phyloP scores from a whole-genome alignment of 192 early-diverging fungal species.

The Coemansia sp. region DNA sequence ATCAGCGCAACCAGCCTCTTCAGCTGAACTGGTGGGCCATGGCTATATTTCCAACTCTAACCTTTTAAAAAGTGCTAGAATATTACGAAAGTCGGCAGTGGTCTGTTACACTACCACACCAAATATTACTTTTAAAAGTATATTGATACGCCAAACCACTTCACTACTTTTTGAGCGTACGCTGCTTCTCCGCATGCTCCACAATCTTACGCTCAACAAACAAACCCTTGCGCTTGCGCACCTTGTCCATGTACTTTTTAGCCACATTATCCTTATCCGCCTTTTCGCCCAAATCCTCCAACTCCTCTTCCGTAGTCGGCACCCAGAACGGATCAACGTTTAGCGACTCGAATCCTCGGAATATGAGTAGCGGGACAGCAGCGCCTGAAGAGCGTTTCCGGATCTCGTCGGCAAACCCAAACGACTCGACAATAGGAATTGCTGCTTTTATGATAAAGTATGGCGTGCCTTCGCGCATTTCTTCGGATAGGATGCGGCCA shows the following conservation, averaged over 20 bases:
- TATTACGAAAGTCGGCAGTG: no score
- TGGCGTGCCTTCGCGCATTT: slow-evolving; percentile 96
- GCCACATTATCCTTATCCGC: slow-evolving; percentile 95
- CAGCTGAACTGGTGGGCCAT: no score
- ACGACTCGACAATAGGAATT: slow-evolving; percentile 94
- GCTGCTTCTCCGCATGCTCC: slow-evolving; percentile 82
- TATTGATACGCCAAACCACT: no score
- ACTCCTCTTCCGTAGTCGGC: slow-evolving; percentile 84
- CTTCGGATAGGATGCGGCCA: slow-evolving; percentile 92
- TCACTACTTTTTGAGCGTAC: slow-evolving; percentile 62
- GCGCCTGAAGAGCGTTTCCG: slow-evolving; percentile 94
- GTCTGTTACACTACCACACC: no score
- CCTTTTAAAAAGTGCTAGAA: no score
- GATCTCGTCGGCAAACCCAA: slow-evolving; percentile 99
- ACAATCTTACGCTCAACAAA: slow-evolving; percentile 68
- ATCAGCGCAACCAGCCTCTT: no score
- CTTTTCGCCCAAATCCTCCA: slow-evolving; percentile 88
- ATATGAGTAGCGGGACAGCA: slow-evolving; percentile 93
- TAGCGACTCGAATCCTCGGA: slow-evolving; percentile 89
- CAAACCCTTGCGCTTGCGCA: slow-evolving; percentile 66
- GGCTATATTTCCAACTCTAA: no score
- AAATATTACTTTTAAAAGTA: no score
- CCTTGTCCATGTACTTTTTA: slow-evolving; percentile 94
- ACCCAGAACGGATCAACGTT: slow-evolving; percentile 99
- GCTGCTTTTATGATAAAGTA: slow-evolving; percentile 87